Base-by-base conservation (phyloP, 2,329 filamentous ascomycete genomes). In the Fusarium coicis region DNA sequence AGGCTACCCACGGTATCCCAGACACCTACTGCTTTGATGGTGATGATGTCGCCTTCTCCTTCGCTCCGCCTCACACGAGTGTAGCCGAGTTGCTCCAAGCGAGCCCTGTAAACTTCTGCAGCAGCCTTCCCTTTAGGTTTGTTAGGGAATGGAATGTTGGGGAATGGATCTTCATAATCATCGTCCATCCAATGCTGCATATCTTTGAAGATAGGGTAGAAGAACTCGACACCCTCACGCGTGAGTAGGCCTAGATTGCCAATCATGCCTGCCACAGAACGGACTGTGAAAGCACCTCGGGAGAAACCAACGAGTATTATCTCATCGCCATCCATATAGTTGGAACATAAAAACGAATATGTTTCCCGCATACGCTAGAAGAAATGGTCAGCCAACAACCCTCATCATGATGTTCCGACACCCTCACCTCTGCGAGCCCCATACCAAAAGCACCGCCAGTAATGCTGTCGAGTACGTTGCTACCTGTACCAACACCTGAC, bases 291-390 rank as follows among this genome's bases (percentile, higher is more conserved):
- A 9, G 88, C 88, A 8, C 88, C 88, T 19, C 88, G 84, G 3
- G 87, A 90, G 81, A 88, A 90, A 7, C 88, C 88, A 34, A 89
- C 79, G 34, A 90, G 83, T 52, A 88, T 80, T 53, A 90, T 88
- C 70, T 89, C 85, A 68, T 90, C 88, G 6, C 87, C 87, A 59
- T 86, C 84, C 60, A 84, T 84, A 74, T 91, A 91, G 79, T 91
- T 92, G 74, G 87, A 86, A 61, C 88, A 90, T 5, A 91, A 81
- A 75, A 91, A 92, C 9, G 86, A 84, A 76, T 92, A 92, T 4
- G 89, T 87, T 77, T 91, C 89, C 18, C 89, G 86, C 59, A 92
- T 86, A 63, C 83, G 79, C 82, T 92, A 74, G 28, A 40, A 36
- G 9, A 32, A 28, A 23, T 7, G 36, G 32, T 78, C 44, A 75